Evolutionary conservation across 805 yeast genomes (phyloP), one percentile per base, ranked within the genome.

Genomic region (Ascoidea rubescens): DNA sequence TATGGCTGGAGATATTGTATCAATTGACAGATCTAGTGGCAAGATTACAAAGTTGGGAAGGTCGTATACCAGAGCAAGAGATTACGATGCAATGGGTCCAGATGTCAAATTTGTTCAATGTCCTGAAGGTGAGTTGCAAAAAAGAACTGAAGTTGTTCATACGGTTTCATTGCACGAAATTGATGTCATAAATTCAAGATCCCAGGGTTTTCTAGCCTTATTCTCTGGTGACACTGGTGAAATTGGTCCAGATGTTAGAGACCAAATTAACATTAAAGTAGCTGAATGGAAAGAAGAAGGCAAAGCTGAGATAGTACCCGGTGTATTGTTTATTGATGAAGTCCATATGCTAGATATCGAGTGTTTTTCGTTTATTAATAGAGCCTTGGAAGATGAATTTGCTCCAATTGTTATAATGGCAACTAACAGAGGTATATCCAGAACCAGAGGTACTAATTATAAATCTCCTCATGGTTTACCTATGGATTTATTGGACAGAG

Each of bases 241-340:
- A 71, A 93, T 93, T 60, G 79, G 97, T 58, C 79, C 93, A 17
- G 97, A 93, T 67, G 89, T 93, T 32, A 82, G 99, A 67, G 95
- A 87, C 60, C 98, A 93, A 72, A 95, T 93, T 65, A 93, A 93
- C 71, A 82, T 90, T 47, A 90, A 93, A 70, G 96, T 93, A 51
- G 95, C 95, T 21, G 97, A 93, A 70, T 93, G 97, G 96, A 88
- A 86, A 62, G 98, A 93, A 70, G 98, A 93, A 73, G 98, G 99
- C 55, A 93, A 93, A 68, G 99, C 99, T 8, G 95, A 91, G 66
- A 88, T 93, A 58, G 88, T 88, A 46, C 98, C 99, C 12, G 99
- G 99, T 61, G 99, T 93, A 16, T 73, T 93, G 60, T 93, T 93
- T 67, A 89, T 93, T 60, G 99, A 93, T 68, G 99, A 93, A 71